Evolutionary conservation across 2,329 filamentous ascomycete species (phyloP), one percentile per base, ranked within the genome.

Genomic region (Colletotrichum tamarilloi): DNA sequence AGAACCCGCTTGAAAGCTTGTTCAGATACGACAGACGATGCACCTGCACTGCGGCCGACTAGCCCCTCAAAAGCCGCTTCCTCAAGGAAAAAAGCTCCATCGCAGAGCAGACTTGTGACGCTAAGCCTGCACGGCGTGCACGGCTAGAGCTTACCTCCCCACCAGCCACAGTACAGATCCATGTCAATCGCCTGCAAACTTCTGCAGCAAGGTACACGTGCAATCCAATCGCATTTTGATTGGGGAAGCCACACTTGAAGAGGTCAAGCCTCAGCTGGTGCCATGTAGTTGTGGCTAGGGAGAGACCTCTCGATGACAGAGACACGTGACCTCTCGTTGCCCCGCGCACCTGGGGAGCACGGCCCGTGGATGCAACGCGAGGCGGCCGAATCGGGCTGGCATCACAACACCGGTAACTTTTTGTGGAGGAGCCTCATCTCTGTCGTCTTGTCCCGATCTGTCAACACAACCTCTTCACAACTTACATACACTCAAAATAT

Each of bases 1-100:
- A 56, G 60, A 73, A 62, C 67, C 71, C 62, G 71, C 71, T 66
- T 66, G 55, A 73, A 73, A 73, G 67, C 71, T 73, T 71, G 71
- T 73, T 62, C 49, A 49, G 67, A 66, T 62, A 53, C 67, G 56
- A 58, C 35, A 46, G 38, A 72, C 69, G 28, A 62, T 65, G 30
- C 62, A 49, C 42, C 19, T 65, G 30, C 52, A 49, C 42, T 49
- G 42, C 42, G 35, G 52, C 62, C 32, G 62, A 42, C 62, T 56
- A 30, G 60, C 67, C 67, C 70, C 67, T 68, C 63, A 30, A 56
- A 42, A 62, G 26, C 63, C 62, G 42, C 42, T n/a, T n/a, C 19
- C 42, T n/a, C n/a, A 22, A 22, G 24, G 24, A 4, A 26, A n/a
- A 64, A 55, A 66, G 67, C 66, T 69, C 70, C 69, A 64, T 72